Evolutionary conservation across 2,329 filamentous ascomycete genomes (phyloP).

Genomic region (Ophioceras dolichostomum): DNA sequence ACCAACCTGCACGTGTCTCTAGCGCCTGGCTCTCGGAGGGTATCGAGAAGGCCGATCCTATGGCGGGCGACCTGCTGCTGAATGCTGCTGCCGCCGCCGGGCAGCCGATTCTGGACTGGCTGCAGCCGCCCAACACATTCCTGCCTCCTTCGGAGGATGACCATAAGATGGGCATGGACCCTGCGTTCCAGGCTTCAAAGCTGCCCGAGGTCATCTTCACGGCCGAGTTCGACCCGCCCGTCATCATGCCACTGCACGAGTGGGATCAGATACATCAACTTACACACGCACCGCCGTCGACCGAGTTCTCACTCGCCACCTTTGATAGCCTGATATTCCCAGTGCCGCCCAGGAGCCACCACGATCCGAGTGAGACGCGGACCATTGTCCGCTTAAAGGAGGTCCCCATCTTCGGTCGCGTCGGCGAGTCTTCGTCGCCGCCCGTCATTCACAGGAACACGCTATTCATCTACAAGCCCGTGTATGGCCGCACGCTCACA

Average conservation of each 20-base stretch:
- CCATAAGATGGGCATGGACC: background rate
- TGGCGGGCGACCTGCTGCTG: constrained; percentile 26
- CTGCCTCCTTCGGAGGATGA: constrained; percentile 24
- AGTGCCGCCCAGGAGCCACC: constrained; percentile 29
- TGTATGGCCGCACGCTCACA: constrained; percentile 54
- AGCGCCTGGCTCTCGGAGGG: constrained; percentile 60
- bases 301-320: constrained; percentile 29
- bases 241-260: constrained; percentile 54
- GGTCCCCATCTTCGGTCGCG: constrained; percentile 29
- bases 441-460: constrained; percentile 37
- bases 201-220: constrained; percentile 64
- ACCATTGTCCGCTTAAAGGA: constrained; percentile 36
- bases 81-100: constrained; percentile 15
- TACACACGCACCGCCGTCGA: constrained; percentile 25
- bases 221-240: constrained; percentile 60
- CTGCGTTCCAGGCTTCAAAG: constrained; percentile 23
- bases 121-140: constrained; percentile 52
- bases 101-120: constrained; percentile 50
- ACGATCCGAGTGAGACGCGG: constrained; percentile 46
- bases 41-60: constrained; percentile 44
- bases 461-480: constrained; percentile 59
- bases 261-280: constrained; percentile 50
- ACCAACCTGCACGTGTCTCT: constrained; percentile 55
- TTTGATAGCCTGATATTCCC: constrained; percentile 49
- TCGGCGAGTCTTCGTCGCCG: constrained; percentile 10